Evolutionary conservation across 2,329 filamentous ascomycete species (phyloP), one percentile per base, ranked within the genome.

Genomic region (Claviceps monticola): DNA sequence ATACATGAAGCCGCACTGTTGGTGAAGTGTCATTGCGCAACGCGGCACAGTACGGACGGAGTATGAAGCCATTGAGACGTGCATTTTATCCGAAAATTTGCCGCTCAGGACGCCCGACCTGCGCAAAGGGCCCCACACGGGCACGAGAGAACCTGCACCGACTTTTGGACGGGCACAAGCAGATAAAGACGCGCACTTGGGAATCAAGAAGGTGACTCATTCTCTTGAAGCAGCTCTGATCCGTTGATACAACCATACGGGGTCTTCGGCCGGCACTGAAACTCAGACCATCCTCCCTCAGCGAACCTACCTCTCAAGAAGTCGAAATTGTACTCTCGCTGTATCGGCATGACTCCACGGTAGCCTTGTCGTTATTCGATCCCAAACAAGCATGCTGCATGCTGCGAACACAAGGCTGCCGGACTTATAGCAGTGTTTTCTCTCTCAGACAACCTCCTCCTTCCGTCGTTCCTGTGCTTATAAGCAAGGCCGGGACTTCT

Each of bases 401-500:
- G 67, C 61, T 66, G 61, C 57, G 55, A 61, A 56, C 62, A 62
- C 63, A 61, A 64, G 61, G 69, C 69, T 71, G 69, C 68, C 66
- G 56, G 64, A 62, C 58, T 67, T 66, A 68, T 71, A 71, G 69
- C 69, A 70, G 68, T 68, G 59, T 63, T 59, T 51, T 54, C 59
- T 56, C 42, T 53, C 55, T 54, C 54, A 55, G 46, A 46, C 48
- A 56, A 46, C 9, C 42, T 54, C 46, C 48, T 17, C 23, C 19
- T 13, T 48, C 19, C 45, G 46, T 49, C 51, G 41, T 54, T 52
- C 52, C 54, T 54, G 50, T 51, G 50, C 53, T 43, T 41, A 49
- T 53, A 19, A 49, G 52, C 46, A 41, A 41, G 46, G 49, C 39
- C 46, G 45, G 49, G 49, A 45, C 46, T 14, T 14, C 41, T 38